Base-by-base conservation (phyloP, 2,329 filamentous ascomycete genomes). In the Cladophialophora immunda region DNA sequence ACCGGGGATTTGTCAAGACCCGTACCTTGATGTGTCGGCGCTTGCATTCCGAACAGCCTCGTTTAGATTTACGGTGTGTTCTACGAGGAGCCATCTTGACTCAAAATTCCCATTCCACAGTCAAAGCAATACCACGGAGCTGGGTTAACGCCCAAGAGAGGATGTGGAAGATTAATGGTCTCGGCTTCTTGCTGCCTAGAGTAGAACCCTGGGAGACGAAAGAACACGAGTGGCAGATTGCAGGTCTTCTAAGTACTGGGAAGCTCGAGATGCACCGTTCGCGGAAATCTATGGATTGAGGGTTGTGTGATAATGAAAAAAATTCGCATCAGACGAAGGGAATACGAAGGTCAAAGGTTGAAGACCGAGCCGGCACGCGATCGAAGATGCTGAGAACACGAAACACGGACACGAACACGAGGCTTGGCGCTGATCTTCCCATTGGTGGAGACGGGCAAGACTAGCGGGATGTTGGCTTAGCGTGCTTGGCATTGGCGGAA, bases 1-100 rank as follows among this genome's bases (percentile, higher is more conserved):
- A 47, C 19, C 41, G 15, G 19, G 19, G 41, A 13, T 22, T 22
- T 47, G 13, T 47, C 41, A 47, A 22, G 19, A 47, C 15, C 19
- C 19, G 15, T 69, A 79, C 78, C 70, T 79, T 80, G 53, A 80
- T 73, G 65, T 80, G 78, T 8, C 78, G 75, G 27, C 74, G 73
- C 66, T 80, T 80, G 64, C 78, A 80, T 68, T 78, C 74, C 7
- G 72, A 34, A 56, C 78, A 80, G 27, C 78, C 79, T 65, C 76
- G 76, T 50, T 77, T 73, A n/a, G 78, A 80, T 68, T 80, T 80
- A 47, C 71, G 75, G 65, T 80, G 78, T 3, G 76, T 68, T 64
- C 76, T 74, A 45, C 74, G 71, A 19, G 64, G 60, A 41, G 55
- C 30, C 55, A 58, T 58, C 55, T 22, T 22, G 55, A 22, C 55